Evolutionary conservation across 163 green algal genomes (phyloP).

Genomic region (Chlamydomonas reinhardtii): DNA sequence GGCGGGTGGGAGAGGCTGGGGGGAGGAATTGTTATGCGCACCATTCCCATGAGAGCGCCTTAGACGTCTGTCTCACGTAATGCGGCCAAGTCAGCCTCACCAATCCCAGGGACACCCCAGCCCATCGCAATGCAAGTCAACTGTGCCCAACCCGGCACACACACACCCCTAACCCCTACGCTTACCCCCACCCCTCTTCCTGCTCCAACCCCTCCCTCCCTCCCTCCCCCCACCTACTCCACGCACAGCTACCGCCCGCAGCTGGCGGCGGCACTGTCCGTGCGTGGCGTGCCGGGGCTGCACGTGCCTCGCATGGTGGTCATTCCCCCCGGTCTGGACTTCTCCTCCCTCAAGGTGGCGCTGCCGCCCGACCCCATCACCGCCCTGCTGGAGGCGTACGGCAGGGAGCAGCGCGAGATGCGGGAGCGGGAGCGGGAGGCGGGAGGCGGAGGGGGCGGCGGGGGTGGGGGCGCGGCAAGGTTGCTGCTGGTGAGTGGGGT

Average conservation of each 20-base stretch:
- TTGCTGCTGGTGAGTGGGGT: background rate
- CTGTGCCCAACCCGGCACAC: no score
- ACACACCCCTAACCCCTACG: background rate
- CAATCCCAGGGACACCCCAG: no score
- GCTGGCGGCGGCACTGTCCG: constrained; percentile 48
- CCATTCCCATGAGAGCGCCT: no score
- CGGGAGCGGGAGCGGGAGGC: background rate
- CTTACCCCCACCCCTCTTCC: background rate
- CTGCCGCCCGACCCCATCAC: constrained; percentile 46
- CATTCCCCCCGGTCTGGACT: constrained; percentile 95
- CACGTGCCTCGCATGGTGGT: constrained; percentile 94
- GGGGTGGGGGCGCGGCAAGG: no score
- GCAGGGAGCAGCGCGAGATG: background rate
- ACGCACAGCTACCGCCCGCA: constrained; percentile 36
- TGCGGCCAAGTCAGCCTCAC: no score
- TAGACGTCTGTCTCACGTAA: no score
- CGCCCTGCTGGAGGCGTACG: constrained; percentile 3
- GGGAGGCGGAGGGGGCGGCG: no score
- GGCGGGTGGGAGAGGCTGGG: no score
- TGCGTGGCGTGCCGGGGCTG: constrained; percentile 75
- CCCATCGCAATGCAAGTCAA: no score
- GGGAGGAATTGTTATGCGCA: no score
- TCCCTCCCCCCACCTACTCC: background rate
- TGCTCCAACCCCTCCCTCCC: background rate
- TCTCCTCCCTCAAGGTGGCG: constrained; percentile 88